Evolutionary conservation across 192 early-diverging fungal species (phyloP).

Genomic region (Backusella parvicylindrica): DNA sequence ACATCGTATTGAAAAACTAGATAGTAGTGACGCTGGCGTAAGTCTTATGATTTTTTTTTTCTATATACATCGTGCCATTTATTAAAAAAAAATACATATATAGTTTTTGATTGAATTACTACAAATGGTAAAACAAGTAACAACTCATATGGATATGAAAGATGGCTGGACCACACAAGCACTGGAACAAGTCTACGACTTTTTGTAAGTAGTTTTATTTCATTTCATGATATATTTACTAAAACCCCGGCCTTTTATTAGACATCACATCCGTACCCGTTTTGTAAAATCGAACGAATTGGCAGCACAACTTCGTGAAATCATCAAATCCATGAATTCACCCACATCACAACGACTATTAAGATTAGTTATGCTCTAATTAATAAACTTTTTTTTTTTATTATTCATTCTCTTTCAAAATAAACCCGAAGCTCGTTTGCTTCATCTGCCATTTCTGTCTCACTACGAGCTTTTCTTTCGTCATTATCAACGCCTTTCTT

Average conservation of each 20-base stretch:
- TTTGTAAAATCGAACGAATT: slow-evolving; percentile 46
- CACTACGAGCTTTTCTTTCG: slow-evolving; percentile 63
- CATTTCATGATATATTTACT: background rate
- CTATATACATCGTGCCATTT: background rate
- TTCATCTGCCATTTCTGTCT: slow-evolving; percentile 79
- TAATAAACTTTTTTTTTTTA: background rate
- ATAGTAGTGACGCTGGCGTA: slow-evolving; percentile 40
- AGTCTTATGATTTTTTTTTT: background rate
- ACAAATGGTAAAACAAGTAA: slow-evolving; percentile 44
- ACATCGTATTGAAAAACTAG: slow-evolving; percentile 63
- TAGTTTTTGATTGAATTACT: slow-evolving; percentile 44
- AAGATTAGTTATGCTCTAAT: slow-evolving; percentile 26
- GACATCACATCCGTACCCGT: slow-evolving; percentile 42
- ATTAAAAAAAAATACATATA: background rate
- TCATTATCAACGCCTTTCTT: slow-evolving; percentile 61
- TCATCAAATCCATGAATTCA: slow-evolving; percentile 34
- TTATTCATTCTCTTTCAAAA: slow-evolving; percentile 22
- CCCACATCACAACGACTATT: slow-evolving; percentile 30
- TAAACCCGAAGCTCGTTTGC: slow-evolving; percentile 36
- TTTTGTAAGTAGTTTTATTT: slow-evolving; percentile 39
- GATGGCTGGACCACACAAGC: slow-evolving; percentile 39
- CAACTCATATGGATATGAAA: slow-evolving; percentile 36
- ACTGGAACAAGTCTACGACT: slow-evolving; percentile 48
- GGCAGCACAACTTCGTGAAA: slow-evolving; percentile 22
- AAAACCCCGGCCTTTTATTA: slow-evolving; percentile 10